Evolutionary conservation across 768 basidiomycete species (phyloP).

Genomic region (Lactifluus piperatus): DNA sequence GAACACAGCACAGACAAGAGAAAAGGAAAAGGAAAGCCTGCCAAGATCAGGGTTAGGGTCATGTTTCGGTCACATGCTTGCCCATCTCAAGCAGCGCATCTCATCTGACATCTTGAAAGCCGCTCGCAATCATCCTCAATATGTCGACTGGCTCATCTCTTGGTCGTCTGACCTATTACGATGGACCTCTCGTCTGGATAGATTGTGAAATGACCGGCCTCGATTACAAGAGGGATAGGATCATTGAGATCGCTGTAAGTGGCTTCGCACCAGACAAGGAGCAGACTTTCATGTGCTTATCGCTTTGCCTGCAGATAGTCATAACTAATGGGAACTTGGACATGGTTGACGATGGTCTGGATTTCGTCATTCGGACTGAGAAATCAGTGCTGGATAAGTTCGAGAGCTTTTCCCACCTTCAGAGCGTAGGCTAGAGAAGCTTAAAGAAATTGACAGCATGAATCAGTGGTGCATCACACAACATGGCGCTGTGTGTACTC

Average conservation of each 20-base stretch:
- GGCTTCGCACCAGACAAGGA: not conserved
- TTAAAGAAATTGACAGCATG: slow-evolving; percentile 47
- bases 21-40: not conserved
- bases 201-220: slow-evolving; percentile 89
- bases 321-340: slow-evolving; percentile 83
- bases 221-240: slow-evolving; percentile 52
- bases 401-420: slow-evolving; percentile 19
- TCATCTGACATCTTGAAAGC: too few relatives aligned
- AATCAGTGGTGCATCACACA: slow-evolving; percentile 79
- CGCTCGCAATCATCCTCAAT: not conserved
- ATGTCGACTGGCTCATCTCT: slow-evolving; percentile 1
- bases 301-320: slow-evolving; percentile 46
- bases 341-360: slow-evolving; percentile 70
- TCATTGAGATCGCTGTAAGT: slow-evolving; percentile 72
- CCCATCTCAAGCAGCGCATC: not conserved
- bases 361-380: slow-evolving; percentile 66
- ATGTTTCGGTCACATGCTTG: not conserved
- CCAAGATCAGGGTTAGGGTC: slow-evolving; percentile 7
- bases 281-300: not conserved
- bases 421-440: not conserved
- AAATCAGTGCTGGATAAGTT: slow-evolving; percentile 63
- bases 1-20: not conserved
- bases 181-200: slow-evolving; percentile 72
- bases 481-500: slow-evolving; percentile 54
- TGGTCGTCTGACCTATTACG: slow-evolving; percentile 29